Conservation (phyloP, 2,329 filamentous ascomycete genomes). For the Microthyrium microscopicum region DNA sequence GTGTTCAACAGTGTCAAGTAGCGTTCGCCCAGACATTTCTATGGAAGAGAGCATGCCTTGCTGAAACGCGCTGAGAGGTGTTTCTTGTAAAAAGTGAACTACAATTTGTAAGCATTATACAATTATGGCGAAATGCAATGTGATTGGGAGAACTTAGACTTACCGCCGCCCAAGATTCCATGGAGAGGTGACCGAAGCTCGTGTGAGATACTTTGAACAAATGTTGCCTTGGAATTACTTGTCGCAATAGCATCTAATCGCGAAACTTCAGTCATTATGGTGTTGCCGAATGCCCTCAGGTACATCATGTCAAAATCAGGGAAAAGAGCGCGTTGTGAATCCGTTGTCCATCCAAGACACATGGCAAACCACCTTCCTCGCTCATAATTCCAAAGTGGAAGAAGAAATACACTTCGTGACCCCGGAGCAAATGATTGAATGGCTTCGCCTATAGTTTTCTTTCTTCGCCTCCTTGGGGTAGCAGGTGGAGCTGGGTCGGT, state of each 20-base stretch:
- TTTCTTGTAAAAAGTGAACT: conserved; percentile 3
- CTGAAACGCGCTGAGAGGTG: not conserved
- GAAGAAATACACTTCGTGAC: conserved; percentile 1
- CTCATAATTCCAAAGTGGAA: conserved; percentile 1
- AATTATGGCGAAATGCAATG: no score
- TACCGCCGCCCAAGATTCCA: conserved; percentile 13
- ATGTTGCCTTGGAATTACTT: conserved; percentile 22
- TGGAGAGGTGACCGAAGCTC: conserved; percentile 17
- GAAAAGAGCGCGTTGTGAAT: conserved; percentile 27
- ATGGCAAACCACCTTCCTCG: not conserved
- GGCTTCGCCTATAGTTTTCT: not conserved
- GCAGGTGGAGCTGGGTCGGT: not conserved
- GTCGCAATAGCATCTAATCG: conserved; percentile 32
- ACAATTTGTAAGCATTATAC: no score
- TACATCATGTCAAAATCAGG: conserved; percentile 33
- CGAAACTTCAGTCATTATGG: conserved; percentile 40
- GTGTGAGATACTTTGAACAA: conserved; percentile 26
- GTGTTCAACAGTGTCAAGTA: conserved; percentile 26
- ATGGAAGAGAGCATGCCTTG: conserved; percentile 18
- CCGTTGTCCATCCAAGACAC: conserved; percentile 14
- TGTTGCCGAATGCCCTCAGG: conserved; percentile 34
- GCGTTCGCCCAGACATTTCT: conserved; percentile 23
- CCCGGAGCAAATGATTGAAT: conserved; percentile 1
- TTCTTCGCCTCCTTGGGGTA: not conserved
- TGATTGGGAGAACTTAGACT: no score